Conservation (phyloP, 768 basidiomycete species). For the Lactarius deliciosus region DNA sequence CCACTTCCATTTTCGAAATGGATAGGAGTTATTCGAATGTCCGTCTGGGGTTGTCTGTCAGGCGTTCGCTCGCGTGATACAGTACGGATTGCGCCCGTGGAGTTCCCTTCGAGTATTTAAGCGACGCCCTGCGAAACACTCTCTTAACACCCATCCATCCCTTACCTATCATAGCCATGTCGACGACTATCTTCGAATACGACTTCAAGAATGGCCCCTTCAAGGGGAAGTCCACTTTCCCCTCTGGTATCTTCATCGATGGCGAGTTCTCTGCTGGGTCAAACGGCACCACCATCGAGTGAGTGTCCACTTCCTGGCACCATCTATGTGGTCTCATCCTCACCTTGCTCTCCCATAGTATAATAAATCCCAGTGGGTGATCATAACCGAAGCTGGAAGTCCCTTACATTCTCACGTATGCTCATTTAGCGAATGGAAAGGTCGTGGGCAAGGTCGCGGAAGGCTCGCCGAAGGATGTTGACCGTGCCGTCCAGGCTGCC, state of each 20-base stretch:
- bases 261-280: slow-evolving; percentile 63
- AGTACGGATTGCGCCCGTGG: slow-evolving; percentile 5
- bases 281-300: slow-evolving; percentile 67
- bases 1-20: neutral
- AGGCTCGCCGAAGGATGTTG: slow-evolving; percentile 69
- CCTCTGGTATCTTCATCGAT: slow-evolving; percentile 71
- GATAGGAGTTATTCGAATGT: neutral
- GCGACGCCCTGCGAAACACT: no score
- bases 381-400: neutral
- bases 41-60: slow-evolving; percentile 2
- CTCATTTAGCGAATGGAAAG: slow-evolving; percentile 48
- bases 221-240: slow-evolving; percentile 57
- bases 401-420: slow-evolving; percentile 1
- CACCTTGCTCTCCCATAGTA: slow-evolving; percentile 38
- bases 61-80: slow-evolving; percentile 9
- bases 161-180: slow-evolving; percentile 38
- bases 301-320: slow-evolving; percentile 32
- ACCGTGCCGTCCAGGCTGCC: slow-evolving; percentile 69
- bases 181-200: slow-evolving; percentile 45
- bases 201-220: slow-evolving; percentile 52
- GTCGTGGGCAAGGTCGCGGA: slow-evolving; percentile 55
- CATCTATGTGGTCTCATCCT: neutral
- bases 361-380: slow-evolving; percentile 53
- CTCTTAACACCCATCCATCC: neutral
- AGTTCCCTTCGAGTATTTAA: no score